A percentile compares a stretch with the other conserved stretches of the same genome.
Conservation (phyloP, 1,284 basidiomycete genomes). For the Wallemia hederae region DNA sequence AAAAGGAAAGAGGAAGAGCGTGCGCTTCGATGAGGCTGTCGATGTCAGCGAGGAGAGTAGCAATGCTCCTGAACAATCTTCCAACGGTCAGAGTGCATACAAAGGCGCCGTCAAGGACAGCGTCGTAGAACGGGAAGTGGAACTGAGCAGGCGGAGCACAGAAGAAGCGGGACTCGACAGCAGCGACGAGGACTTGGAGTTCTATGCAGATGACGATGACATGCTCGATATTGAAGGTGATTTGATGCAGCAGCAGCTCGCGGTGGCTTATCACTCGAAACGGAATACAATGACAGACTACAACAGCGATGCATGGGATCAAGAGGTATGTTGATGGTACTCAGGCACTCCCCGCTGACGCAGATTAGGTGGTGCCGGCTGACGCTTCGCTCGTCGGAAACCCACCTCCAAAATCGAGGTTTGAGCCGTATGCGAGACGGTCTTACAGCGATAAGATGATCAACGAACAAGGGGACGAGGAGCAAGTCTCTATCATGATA, state of each 20-base stretch:
- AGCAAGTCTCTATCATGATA: neutral
- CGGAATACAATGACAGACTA: neutral
- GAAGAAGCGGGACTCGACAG: neutral
- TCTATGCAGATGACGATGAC: neutral
- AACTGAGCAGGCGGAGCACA: too few relatives aligned
- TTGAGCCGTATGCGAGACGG: neutral
- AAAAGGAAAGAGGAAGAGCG: neutral
- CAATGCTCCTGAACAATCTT: neutral
- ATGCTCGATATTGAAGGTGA: neutral
- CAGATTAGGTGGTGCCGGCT: neutral
- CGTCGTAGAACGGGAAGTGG: neutral
- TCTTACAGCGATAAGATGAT: neutral
- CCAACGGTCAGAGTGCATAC: neutral
- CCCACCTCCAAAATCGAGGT: neutral
- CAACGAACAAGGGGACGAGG: neutral
- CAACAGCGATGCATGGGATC: neutral
- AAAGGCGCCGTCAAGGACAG: neutral
- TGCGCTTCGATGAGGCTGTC: neutral
- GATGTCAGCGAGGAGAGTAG: neutral
- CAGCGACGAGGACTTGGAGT: neutral
- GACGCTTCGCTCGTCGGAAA: neutral
- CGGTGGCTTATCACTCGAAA: neutral
- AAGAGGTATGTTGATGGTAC: neutral
- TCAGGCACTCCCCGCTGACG: neutral
- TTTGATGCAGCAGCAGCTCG: neutral